Conservation (phyloP, 768 basidiomycete genomes). For the Dioszegia aurantiaca region DNA sequence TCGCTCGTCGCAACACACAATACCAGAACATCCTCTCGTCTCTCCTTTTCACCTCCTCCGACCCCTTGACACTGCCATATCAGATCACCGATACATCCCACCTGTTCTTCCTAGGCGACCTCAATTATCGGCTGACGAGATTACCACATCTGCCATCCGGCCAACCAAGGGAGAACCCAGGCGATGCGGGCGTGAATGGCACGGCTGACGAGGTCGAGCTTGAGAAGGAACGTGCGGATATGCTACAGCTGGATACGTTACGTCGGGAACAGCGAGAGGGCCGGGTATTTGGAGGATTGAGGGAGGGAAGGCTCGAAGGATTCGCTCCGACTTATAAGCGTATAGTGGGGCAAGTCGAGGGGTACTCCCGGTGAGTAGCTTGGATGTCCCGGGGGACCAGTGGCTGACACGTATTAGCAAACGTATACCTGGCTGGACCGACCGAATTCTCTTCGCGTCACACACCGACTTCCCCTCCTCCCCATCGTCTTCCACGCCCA, state of each 20-base stretch:
- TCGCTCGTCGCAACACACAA: constrained; percentile 68
- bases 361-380: constrained; percentile 64
- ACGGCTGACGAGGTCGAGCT: constrained; percentile 22
- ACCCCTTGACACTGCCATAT: constrained; percentile 57
- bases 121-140: constrained; percentile 73
- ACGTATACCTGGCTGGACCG: constrained; percentile 87
- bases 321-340: constrained; percentile 95
- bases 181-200: neutral
- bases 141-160: constrained; percentile 30
- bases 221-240: constrained; percentile 36
- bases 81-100: constrained; percentile 77
- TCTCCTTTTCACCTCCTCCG: constrained; percentile 68
- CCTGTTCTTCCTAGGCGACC: constrained; percentile 87
- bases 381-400: constrained; percentile 16
- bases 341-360: constrained; percentile 72
- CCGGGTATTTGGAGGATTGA: constrained; percentile 66
- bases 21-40: constrained; percentile 76
- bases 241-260: constrained; percentile 46
- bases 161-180: constrained; percentile 15
- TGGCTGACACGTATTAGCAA: constrained; percentile 52
- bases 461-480: constrained; percentile 59
- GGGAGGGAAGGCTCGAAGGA: constrained; percentile 80
- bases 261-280: constrained; percentile 62
- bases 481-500: constrained; percentile 43
- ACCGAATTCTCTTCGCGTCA: constrained; percentile 78